These are phyloP conservation scores for Ophiocordyceps camponoti-leonardi DNA, from an alignment of 2,329 filamentous ascomycete genomes.

Conservation along the genomic window DNA sequence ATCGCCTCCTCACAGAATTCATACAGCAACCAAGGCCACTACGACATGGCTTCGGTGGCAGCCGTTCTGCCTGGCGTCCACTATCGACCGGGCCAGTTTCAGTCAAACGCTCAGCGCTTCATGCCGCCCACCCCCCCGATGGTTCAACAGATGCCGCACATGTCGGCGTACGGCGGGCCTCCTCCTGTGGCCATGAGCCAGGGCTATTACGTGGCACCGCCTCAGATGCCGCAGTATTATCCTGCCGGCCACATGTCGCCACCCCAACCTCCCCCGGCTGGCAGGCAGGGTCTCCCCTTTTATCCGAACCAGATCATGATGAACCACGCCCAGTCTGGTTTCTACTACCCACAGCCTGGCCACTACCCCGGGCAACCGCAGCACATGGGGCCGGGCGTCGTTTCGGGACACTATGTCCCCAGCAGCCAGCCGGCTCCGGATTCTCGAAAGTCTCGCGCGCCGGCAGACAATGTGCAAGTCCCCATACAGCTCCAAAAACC, in stretches of 20 bases:
- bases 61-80: constrained; percentile 23
- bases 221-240: constrained; percentile 28
- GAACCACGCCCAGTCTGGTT: constrained; percentile 21
- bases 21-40: constrained; percentile 14
- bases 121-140: constrained; percentile 17
- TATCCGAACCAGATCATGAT: constrained; percentile 26
- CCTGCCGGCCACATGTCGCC: constrained; percentile 19
- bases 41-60: constrained; percentile 29
- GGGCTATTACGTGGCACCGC: constrained; percentile 29
- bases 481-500: constrained; percentile 5
- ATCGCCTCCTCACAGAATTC: constrained; percentile 16
- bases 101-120: constrained; percentile 16
- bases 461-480: constrained; percentile 3
- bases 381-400: constrained; percentile 14
- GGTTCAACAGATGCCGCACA: constrained; percentile 19
- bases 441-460: constrained; percentile 7
- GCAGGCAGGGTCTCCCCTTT: constrained; percentile 22
- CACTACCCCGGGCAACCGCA: constrained; percentile 18
- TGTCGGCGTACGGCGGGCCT: constrained; percentile 22
- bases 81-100: constrained; percentile 21
- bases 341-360: constrained; percentile 25
- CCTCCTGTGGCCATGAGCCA: constrained; percentile 20
- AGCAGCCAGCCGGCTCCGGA: constrained; percentile 9
- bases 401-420: constrained; percentile 17
- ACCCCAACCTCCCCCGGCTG: constrained; percentile 16